Evolutionary conservation across 768 basidiomycete genomes (phyloP).

Genomic region (Coprinopsis cinerea): DNA sequence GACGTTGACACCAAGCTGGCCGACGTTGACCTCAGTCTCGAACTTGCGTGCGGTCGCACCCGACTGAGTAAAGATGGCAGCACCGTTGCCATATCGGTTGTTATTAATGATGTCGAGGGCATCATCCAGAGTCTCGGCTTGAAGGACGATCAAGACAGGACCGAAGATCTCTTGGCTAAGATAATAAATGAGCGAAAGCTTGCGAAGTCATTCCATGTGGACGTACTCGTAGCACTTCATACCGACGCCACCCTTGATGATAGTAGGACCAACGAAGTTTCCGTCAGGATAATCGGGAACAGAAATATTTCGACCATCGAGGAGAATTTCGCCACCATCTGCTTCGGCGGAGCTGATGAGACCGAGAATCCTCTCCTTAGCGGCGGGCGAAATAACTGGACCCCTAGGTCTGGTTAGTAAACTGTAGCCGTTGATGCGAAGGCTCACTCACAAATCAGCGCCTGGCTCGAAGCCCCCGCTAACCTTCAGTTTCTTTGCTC

Average conservation of each 20-base stretch:
- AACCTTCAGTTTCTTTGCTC: slow-evolving; percentile 74
- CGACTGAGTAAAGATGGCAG: slow-evolving; percentile 94
- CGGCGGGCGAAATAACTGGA: slow-evolving; percentile 75
- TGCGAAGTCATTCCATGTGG: no score
- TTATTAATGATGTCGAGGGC: slow-evolving; percentile 85
- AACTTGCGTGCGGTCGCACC: slow-evolving; percentile 95
- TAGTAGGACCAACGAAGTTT: slow-evolving; percentile 92
- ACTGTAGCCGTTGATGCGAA: slow-evolving; percentile 2
- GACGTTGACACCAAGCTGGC: slow-evolving; percentile 91
- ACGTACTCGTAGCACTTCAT: slow-evolving; percentile 87
- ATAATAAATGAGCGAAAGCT: no score
- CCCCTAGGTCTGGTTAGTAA: slow-evolving; percentile 36
- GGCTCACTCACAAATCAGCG: slow-evolving; percentile 61
- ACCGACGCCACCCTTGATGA: slow-evolving; percentile 73
- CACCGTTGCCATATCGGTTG: slow-evolving; percentile 90
- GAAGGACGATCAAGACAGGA: slow-evolving; percentile 75
- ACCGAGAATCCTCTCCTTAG: slow-evolving; percentile 69
- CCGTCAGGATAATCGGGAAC: slow-evolving; percentile 78
- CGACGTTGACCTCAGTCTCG: slow-evolving; percentile 81
- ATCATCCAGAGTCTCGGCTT: slow-evolving; percentile 81
- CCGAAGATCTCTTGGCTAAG: slow-evolving; percentile 96
- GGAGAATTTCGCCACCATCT: slow-evolving; percentile 80
- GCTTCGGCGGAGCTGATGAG: slow-evolving; percentile 69
- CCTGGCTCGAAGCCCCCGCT: slow-evolving; percentile 87
- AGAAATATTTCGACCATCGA: slow-evolving; percentile 73